Conservation (phyloP, 176 grass and related monocot genomes). For the Rhynchospora breviuscula region DNA sequence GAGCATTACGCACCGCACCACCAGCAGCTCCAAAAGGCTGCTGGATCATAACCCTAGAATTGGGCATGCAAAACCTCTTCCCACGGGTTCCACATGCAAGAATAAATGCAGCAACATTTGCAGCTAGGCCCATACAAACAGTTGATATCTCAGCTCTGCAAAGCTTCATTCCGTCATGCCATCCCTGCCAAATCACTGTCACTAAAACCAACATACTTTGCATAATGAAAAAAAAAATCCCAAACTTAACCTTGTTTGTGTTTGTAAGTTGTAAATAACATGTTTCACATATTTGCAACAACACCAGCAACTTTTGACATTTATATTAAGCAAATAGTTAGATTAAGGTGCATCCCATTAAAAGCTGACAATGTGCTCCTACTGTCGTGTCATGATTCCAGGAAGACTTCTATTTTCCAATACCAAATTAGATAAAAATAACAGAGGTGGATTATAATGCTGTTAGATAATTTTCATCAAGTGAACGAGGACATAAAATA, state of each 20-base stretch:
- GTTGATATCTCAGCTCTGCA: conserved; percentile 95
- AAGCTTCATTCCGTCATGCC: conserved; percentile 98
- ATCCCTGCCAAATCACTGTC: conserved; percentile 47
- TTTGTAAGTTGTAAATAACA: background rate
- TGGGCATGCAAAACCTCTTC: conserved; percentile 98
- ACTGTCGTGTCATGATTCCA: background rate
- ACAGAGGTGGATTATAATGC: background rate
- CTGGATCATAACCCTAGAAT: conserved; percentile 97
- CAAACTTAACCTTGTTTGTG: background rate
- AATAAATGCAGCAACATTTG: conserved; percentile 90
- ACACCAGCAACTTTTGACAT: background rate
- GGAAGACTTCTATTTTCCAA: background rate
- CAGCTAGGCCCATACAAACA: conserved; percentile 87
- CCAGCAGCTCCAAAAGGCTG: conserved; percentile 71
- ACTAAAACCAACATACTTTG: conserved; percentile 12
- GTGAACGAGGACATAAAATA: too few species aligned
- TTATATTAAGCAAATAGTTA: background rate
- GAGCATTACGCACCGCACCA: conserved; percentile 34
- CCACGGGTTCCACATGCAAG: conserved; percentile 78
- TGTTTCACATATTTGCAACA: conserved; percentile 3
- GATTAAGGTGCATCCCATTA: background rate
- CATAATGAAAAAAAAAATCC: background rate
- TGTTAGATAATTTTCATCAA: background rate
- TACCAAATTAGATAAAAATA: background rate
- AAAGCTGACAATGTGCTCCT: background rate